A percentile compares a stretch with the other conserved stretches of the same genome.
Evolutionary conservation across 2,329 filamentous ascomycete genomes (phyloP).

Genomic region (Pseudogymnoascus destructans): DNA sequence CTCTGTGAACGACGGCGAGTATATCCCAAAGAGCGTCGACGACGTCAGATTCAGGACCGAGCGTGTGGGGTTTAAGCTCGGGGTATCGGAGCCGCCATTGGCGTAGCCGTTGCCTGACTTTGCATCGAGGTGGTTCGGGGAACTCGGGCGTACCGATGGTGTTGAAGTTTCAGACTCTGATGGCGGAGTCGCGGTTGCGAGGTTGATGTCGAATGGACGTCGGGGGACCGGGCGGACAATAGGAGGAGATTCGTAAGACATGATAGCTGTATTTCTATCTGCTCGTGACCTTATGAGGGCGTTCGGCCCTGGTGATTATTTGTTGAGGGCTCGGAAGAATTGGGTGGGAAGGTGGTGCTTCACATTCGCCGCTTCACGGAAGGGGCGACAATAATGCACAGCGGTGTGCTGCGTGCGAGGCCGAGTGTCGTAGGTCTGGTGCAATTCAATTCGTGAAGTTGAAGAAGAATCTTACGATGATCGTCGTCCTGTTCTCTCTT

Average conservation of each 20-base stretch:
- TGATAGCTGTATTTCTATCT: conserved; percentile 15
- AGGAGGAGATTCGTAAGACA: conserved; percentile 32
- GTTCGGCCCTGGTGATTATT: neutral
- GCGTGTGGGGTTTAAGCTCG: conserved; percentile 51
- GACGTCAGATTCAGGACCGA: conserved; percentile 79
- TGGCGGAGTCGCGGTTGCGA: conserved; percentile 34
- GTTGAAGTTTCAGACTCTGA: conserved; percentile 27
- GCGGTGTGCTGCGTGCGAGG: neutral
- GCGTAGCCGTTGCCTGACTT: conserved; percentile 33
- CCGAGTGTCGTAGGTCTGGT: neutral
- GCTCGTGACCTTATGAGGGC: neutral
- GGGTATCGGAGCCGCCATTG: conserved; percentile 22
- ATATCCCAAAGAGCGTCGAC: conserved; percentile 85
- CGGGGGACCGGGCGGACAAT: conserved; percentile 59
- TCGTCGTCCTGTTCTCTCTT: neutral
- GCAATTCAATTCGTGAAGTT: neutral
- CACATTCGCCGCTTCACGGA: neutral
- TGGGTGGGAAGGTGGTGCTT: neutral
- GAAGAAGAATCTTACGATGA: neutral
- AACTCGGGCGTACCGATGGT: conserved; percentile 37
- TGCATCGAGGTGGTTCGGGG: conserved; percentile 48
- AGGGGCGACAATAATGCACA: neutral
- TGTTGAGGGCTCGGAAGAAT: neutral
- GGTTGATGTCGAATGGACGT: conserved; percentile 53
- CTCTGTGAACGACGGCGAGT: conserved; percentile 50